Evolutionary conservation across 495 filamentous ascomycete species (phyloP), one percentile per base, ranked within the genome.

Genomic region (Penicillium antarcticum): DNA sequence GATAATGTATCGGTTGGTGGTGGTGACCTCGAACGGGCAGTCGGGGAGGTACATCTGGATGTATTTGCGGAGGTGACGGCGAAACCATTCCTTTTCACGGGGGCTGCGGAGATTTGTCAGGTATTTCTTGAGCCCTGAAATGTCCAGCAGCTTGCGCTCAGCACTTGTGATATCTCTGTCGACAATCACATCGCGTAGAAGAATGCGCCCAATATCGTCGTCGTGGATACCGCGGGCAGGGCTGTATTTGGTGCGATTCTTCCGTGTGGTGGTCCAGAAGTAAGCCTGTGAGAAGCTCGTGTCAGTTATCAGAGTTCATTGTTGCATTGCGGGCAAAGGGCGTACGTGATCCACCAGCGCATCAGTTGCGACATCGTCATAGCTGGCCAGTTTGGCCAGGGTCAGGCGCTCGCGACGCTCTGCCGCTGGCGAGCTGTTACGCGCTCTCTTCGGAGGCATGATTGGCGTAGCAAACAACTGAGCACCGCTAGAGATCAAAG

Each of bases 281-380:
- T 88, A 95, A 12, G 87, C 85, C 95, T 98, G 62, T 45, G 32
- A 39, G 13, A 41, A 48, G 48, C 32, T 11, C 13, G 24, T 16
- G 59, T 72, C 51, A 71, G 60, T 48, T 42, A 31, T 21, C 39
- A 53, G 35, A 13, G 10, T 16, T 31, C 26, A 8, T n/a, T 14
- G 11, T 51, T n/a, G 44, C 17, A 41, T 16, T 14, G 55, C 16
- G 44, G 16, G 32, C 19, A 45, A 55, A 38, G 36, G 21, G 77
- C 89, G 66, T 79, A 97, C 94, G 69, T 89, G 88, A 71, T 99
- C 94, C 36, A 99, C 84, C 31, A 99, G 85, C 51, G 88, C 87
- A 83, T 99, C 95, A 0, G 94, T 97, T 55, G 96, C 79, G 57
- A 99, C 84, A 67, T 99, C 94, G 72, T 99, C 94, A 74, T 97